Evolutionary conservation across 23 red algal species (phyloP).

Genomic region (Pyropia haitanensis): DNA sequence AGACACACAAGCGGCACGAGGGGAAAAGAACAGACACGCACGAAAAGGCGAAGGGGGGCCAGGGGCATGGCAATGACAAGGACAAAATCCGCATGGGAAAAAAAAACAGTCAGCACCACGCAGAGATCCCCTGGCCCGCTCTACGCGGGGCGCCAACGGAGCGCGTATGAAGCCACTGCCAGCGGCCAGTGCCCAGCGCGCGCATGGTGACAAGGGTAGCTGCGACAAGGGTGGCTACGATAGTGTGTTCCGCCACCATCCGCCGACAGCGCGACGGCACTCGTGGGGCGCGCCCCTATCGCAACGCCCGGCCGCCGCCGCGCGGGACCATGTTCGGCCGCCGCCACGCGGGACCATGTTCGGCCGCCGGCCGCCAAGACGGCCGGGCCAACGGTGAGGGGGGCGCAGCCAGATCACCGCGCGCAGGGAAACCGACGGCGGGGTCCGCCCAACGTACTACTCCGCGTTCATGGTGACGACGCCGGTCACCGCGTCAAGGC

Average conservation of each 20-base stretch:
- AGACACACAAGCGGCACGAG: too few species aligned
- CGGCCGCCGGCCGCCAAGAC: neutral
- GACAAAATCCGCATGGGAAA: too few species aligned
- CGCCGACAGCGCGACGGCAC: constrained; percentile 6
- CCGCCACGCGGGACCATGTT: neutral
- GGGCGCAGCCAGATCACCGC: neutral
- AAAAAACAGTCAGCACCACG: too few species aligned
- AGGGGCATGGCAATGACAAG: too few species aligned
- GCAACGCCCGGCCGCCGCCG: neutral
- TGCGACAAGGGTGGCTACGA: neutral
- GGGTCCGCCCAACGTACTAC: constrained; percentile 22
- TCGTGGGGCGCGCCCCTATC: neutral
- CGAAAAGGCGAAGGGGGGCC: too few species aligned
- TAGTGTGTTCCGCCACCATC: neutral
- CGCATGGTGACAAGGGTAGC: too few species aligned
- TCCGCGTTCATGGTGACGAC: constrained; percentile 59
- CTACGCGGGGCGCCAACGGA: too few species aligned
- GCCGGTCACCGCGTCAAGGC: too few species aligned
- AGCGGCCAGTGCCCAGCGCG: too few species aligned
- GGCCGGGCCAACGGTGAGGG: neutral
- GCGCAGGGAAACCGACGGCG: neutral
- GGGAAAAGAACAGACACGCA: too few species aligned
- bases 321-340: neutral
- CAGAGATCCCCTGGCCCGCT: too few species aligned
- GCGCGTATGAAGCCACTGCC: too few species aligned